phyloP scores from a whole-genome alignment of 306 rosid species.

The Gynostemma pentaphyllum region DNA sequence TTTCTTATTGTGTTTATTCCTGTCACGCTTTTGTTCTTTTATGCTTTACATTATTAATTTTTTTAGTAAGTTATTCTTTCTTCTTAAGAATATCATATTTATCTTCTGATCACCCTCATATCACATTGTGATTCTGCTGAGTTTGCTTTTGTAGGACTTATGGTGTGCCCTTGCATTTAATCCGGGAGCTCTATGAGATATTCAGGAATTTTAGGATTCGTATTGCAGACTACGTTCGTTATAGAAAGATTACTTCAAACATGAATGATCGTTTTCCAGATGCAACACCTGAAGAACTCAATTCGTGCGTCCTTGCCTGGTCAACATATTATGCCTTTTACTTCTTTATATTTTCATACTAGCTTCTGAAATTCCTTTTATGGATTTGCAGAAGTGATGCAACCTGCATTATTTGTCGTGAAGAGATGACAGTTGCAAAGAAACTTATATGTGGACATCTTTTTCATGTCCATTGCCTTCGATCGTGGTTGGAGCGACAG shows the following conservation, averaged over 20 bases:
- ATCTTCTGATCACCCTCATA: neutral
- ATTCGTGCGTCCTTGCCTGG: constrained; percentile 50
- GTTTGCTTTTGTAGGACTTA: constrained; percentile 47
- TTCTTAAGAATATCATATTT: neutral
- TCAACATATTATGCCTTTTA: neutral
- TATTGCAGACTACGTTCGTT: constrained; percentile 74
- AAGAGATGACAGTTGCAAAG: constrained; percentile 97
- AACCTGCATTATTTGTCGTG: constrained; percentile 97
- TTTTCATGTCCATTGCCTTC: constrained; percentile 92
- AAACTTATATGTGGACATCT: constrained; percentile 93
- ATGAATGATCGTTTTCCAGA: constrained; percentile 98
- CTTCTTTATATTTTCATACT: constrained; percentile 4
- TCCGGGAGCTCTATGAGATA: constrained; percentile 96
- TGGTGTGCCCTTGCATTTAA: constrained; percentile 92
- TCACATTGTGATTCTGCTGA: constrained; percentile 14
- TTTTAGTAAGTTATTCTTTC: too few species aligned
- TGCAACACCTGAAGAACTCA: constrained; percentile 92
- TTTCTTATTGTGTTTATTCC: too few species aligned
- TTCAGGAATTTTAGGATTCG: constrained; percentile 92
- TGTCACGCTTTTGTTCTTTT: too few species aligned
- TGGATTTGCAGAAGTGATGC: constrained; percentile 76
- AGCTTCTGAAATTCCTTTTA: constrained; percentile 10
- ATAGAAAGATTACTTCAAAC: constrained; percentile 94
- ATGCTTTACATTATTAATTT: too few species aligned
- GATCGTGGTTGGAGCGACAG: constrained; percentile 98